Base-by-base conservation (phyloP, 495 filamentous ascomycete genomes). In the Aspergillus nidulans region DNA sequence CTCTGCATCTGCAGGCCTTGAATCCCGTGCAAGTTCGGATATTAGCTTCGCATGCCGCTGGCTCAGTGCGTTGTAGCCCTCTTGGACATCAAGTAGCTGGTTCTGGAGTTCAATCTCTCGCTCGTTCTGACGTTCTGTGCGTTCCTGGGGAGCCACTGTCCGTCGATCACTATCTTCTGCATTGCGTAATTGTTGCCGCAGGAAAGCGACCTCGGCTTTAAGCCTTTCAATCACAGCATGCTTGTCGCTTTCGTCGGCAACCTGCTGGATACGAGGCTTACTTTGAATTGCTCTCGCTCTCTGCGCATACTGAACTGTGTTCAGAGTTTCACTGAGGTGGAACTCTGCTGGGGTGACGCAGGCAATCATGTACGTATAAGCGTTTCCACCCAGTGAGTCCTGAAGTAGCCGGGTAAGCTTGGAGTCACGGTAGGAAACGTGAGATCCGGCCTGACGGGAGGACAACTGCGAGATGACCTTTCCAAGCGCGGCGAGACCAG, bases 401-500 rank as follows among this genome's bases (percentile, higher is more conserved):
- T 97, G 95, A 15, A 99, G 84, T 12, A 99, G 79, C 49, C 94
- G 88, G 15, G 94, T 99, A 52, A 99, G 86, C 68, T 88, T 91
- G 13, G 94, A 99, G 71, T 99, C 94, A 36, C 94, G 91, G 69
- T 99, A 99, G 6, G 95, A 97, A 38, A 99, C 90, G 69, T 99
- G 95, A 18, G 90, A 85, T 20, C 92, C 90, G 28, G 88, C 72
- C 59, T 91, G 84, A 45, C 91, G 85, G 28, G 91, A 96, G 2
- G 94, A 97, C 16, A 99, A 81, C 70, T 99, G 94, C 16, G 92
- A 95, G 65, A 99, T 99, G 70, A 99, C 94, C 65, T 97, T 99
- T 61, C 94, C 95, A 51, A 99, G 77, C 50, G 91, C 92, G 36
- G 94, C 94, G 52, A 99, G 82, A 52, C 94, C 94, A 25, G 89